Evolutionary conservation across 2,329 filamentous ascomycete genomes (phyloP).

Genomic region (Xylariaceae sp.): DNA sequence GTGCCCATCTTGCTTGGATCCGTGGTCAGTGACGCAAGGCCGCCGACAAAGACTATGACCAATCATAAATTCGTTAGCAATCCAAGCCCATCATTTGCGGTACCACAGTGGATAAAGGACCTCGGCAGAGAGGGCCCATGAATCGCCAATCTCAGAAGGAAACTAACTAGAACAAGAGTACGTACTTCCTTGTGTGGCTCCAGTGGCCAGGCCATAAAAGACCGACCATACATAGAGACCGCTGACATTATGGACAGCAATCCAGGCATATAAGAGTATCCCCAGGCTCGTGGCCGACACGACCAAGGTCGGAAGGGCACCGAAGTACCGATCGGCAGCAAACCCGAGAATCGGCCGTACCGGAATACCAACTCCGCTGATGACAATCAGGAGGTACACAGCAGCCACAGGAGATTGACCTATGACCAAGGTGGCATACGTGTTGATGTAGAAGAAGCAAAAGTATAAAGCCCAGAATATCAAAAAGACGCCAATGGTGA

Average conservation of each 20-base stretch:
- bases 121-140: too few species aligned
- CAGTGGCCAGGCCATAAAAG: conserved; percentile 23
- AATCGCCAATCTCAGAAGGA: too few species aligned
- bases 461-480: background rate
- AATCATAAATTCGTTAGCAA: too few species aligned
- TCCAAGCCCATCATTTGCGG: too few species aligned
- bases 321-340: conserved; percentile 51
- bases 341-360: conserved; percentile 52
- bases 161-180: too few species aligned
- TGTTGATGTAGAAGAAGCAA: background rate
- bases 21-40: conserved; percentile 16
- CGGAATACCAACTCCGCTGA: conserved; percentile 39
- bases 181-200: conserved; percentile 17
- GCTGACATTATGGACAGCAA: conserved; percentile 37
- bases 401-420: too few species aligned
- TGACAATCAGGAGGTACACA: too few species aligned
- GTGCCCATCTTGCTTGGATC: conserved; percentile 23
- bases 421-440: background rate
- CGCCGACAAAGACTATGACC: conserved; percentile 17
- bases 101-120: too few species aligned
- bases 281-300: conserved; percentile 40
- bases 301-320: conserved; percentile 53
- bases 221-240: conserved; percentile 22
- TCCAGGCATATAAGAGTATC: conserved; percentile 51
- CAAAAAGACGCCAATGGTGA: background rate